Evolutionary conservation across 352 stramenopile genomes (phyloP).

Genomic region (Pythium apleroticum): DNA sequence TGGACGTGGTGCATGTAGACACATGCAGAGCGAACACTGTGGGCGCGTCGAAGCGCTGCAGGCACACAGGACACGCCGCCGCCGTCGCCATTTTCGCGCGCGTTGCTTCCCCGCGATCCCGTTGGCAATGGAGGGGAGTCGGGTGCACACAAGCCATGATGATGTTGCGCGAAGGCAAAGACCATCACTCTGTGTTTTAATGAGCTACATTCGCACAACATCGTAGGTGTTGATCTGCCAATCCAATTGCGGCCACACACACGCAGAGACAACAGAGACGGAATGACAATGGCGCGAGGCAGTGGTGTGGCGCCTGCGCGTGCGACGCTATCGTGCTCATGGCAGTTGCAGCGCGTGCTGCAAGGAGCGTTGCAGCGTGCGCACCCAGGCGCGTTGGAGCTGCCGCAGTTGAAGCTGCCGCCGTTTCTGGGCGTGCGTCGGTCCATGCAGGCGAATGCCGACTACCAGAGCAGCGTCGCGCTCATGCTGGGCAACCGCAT

Average conservation of each 20-base stretch:
- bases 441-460: constrained; percentile 53
- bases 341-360: constrained; percentile 50
- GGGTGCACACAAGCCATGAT: background rate
- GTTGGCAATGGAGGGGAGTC: constrained; percentile 3
- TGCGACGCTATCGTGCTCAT: constrained; percentile 45
- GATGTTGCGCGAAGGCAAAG: constrained; percentile 16
- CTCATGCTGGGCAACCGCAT: constrained; percentile 56
- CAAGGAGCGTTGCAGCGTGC: constrained; percentile 37
- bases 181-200: background rate
- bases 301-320: constrained; percentile 8
- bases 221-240: background rate
- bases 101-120: background rate
- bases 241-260: constrained; percentile 7
- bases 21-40: constrained; percentile 59
- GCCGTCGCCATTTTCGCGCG: constrained; percentile 20
- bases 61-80: constrained; percentile 53
- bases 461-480: constrained; percentile 79
- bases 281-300: background rate
- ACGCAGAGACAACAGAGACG: constrained; percentile 1
- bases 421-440: constrained; percentile 60
- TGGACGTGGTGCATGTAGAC: constrained; percentile 35
- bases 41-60: constrained; percentile 34
- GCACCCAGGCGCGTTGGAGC: constrained; percentile 32
- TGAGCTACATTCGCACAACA: constrained; percentile 27
- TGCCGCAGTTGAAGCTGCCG: constrained; percentile 32